These are phyloP conservation scores for Lineolata rhizophorae DNA, from an alignment of 495 filamentous ascomycete genomes.

Conservation along the genomic window DNA sequence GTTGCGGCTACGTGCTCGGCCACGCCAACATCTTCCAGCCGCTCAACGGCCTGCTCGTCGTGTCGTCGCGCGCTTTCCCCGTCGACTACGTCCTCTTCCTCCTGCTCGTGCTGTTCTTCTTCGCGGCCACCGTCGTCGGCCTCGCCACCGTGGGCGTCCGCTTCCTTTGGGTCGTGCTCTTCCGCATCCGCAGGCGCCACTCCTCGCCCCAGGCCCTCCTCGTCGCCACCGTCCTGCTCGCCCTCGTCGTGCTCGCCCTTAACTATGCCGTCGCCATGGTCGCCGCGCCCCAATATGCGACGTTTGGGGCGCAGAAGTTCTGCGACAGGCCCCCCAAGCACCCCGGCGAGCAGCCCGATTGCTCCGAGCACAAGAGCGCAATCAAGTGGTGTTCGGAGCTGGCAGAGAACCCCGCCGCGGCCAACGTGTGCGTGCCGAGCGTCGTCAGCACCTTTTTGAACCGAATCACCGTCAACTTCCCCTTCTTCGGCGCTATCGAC, in stretches of 20 bases:
- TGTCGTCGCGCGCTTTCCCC: slow-evolving; percentile 65
- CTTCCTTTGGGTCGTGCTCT: slow-evolving; percentile 84
- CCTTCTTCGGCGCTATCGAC: slow-evolving; percentile 76
- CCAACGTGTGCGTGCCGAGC: slow-evolving; percentile 68
- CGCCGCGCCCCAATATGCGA: slow-evolving; percentile 82
- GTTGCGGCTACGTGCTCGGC: slow-evolving; percentile 85
- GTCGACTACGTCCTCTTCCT: slow-evolving; percentile 82
- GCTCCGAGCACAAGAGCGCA: slow-evolving; percentile 43
- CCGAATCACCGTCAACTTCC: slow-evolving; percentile 82
- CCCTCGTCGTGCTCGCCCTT: slow-evolving; percentile 66
- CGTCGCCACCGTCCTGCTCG: slow-evolving; percentile 72
- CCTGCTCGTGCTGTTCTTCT: slow-evolving; percentile 62
- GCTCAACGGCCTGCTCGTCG: slow-evolving; percentile 73
- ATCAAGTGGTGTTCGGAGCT: slow-evolving; percentile 66
- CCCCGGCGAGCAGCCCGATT: slow-evolving; percentile 49
- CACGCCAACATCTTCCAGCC: slow-evolving; percentile 88
- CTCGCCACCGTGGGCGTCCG: slow-evolving; percentile 74
- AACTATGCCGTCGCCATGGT: slow-evolving; percentile 86
- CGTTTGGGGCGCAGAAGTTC: slow-evolving; percentile 85
- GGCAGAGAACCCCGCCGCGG: slow-evolving; percentile 34
- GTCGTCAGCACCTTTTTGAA: slow-evolving; percentile 85
- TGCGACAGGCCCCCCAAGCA: slow-evolving; percentile 41
- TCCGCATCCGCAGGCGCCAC: slow-evolving; percentile 70
- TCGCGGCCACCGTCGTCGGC: slow-evolving; percentile 66
- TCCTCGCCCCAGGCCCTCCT: slow-evolving; percentile 87